Conservation (phyloP, 805 yeast species). For the Candida sanyiensis region DNA sequence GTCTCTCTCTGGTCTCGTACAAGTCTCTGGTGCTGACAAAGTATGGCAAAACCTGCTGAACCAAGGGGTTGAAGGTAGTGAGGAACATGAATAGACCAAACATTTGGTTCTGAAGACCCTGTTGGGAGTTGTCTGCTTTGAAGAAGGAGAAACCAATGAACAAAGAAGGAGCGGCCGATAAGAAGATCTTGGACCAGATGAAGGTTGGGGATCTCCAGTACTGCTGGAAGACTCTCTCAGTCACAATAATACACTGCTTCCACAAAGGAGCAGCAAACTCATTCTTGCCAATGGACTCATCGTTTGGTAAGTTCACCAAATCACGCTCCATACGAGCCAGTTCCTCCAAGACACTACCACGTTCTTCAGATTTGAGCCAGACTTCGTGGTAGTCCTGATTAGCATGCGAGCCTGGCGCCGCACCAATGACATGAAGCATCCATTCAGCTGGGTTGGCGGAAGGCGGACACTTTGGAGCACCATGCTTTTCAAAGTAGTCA, state of each 20-base stretch:
- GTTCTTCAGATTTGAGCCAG: constrained; percentile 69
- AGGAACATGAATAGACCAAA: constrained; percentile 66
- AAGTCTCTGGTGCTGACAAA: constrained; percentile 56
- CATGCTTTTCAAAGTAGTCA: constrained; percentile 58
- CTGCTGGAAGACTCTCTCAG: constrained; percentile 53
- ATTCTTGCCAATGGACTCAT: constrained; percentile 27
- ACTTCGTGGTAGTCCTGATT: constrained; percentile 67
- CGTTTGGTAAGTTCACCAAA: constrained; percentile 34
- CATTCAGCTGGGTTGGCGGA: constrained; percentile 82
- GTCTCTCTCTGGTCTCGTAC: constrained; percentile 69
- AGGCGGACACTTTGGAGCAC: constrained; percentile 60
- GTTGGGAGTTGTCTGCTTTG: constrained; percentile 57
- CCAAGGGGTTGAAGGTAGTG: constrained; percentile 47
- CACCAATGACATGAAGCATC: constrained; percentile 84
- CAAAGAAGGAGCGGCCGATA: constrained; percentile 48
- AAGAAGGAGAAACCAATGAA: constrained; percentile 74
- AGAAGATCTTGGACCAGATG: constrained; percentile 51
- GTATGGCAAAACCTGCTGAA: constrained; percentile 59
- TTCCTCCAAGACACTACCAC: constrained; percentile 50
- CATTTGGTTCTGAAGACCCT: constrained; percentile 79
- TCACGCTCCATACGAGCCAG: constrained; percentile 60
- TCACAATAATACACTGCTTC: constrained; percentile 40
- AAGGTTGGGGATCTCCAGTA: constrained; percentile 63
- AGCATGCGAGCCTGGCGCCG: constrained; percentile 76
- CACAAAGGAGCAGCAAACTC: constrained; percentile 40